These are phyloP conservation scores for Chlamydomonas urium DNA, from an alignment of 139 green algal species.

Conservation along the genomic window DNA sequence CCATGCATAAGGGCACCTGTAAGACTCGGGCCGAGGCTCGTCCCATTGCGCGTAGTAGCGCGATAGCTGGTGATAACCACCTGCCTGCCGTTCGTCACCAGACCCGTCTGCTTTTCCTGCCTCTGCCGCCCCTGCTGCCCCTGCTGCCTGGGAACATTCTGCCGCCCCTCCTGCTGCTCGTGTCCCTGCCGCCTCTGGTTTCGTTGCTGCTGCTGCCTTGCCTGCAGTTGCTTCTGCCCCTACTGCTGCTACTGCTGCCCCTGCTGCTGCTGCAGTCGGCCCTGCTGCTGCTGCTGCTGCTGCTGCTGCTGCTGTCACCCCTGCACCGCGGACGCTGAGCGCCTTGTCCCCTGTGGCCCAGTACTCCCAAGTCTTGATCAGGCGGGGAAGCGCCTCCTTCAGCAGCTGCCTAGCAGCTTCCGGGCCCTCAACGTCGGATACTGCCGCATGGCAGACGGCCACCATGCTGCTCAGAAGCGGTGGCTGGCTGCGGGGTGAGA, in stretches of 20 bases:
- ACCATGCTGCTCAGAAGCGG: conserved; percentile 77
- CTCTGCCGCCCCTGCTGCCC: background rate
- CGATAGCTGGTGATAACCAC: no score
- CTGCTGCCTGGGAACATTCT: background rate
- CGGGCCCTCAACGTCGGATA: background rate
- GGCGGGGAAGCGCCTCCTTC: conserved; percentile 45
- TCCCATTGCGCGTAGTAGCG: conserved; percentile 78
- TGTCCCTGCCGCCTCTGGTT: background rate
- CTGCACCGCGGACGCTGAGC: background rate
- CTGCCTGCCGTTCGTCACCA: no score
- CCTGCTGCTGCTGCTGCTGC: background rate
- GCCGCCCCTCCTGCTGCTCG: background rate
- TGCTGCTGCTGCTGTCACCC: background rate
- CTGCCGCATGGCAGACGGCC: background rate
- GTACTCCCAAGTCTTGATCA: conserved; percentile 72
- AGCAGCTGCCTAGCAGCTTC: conserved; percentile 22
- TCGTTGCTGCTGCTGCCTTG: background rate
- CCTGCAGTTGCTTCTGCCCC: background rate
- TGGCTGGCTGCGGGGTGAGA: conserved; percentile 67
- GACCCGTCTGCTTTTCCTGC: background rate
- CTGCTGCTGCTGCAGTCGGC: background rate
- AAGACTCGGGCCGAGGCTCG: conserved; percentile 81
- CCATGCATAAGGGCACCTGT: no score
- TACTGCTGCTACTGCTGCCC: background rate
- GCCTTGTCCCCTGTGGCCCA: conserved; percentile 50